Conservation (phyloP, 1,139 yeast genomes). For the Hansenula sp. region DNA sequence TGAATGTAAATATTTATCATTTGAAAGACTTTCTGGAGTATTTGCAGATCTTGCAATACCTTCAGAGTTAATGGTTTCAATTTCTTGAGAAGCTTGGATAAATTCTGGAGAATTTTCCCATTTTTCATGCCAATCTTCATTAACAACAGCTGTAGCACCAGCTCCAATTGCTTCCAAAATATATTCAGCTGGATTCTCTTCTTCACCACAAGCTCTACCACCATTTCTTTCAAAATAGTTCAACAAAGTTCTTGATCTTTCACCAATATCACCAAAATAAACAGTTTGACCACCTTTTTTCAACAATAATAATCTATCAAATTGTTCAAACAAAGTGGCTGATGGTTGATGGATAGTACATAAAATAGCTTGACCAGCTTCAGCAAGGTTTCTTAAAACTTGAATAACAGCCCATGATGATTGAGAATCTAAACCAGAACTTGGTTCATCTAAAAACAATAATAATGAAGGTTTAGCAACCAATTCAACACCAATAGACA, state of each 20-base stretch:
- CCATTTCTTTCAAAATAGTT: slow-evolving; percentile 59
- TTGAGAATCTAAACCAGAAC: slow-evolving; percentile 80
- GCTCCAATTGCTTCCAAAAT: slow-evolving; percentile 79
- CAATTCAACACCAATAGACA: slow-evolving; percentile 72
- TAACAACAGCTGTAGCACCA: slow-evolving; percentile 70
- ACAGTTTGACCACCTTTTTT: slow-evolving; percentile 65
- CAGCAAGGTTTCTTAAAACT: slow-evolving; percentile 58
- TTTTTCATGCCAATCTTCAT: slow-evolving; percentile 58
- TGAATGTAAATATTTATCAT: slow-evolving; percentile 16
- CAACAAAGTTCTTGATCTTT: slow-evolving; percentile 46
- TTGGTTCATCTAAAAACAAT: slow-evolving; percentile 78
- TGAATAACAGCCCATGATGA: slow-evolving; percentile 74
- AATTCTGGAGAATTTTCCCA: slow-evolving; percentile 62
- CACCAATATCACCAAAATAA: slow-evolving; percentile 69
- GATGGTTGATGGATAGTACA: slow-evolving; percentile 79
- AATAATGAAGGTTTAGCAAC: slow-evolving; percentile 74
- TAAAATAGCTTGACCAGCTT: slow-evolving; percentile 66
- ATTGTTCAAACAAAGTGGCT: slow-evolving; percentile 60
- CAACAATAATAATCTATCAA: slow-evolving; percentile 59
- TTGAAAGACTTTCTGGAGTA: slow-evolving; percentile 8
- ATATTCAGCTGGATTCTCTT: slow-evolving; percentile 82
- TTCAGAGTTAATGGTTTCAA: slow-evolving; percentile 42
- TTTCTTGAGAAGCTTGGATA: slow-evolving; percentile 36
- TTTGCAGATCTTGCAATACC: slow-evolving; percentile 26
- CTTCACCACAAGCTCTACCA: slow-evolving; percentile 52